These are phyloP conservation scores for Aureobasidium subglaciale DNA, from an alignment of 2,329 filamentous ascomycete species.

Conservation along the genomic window DNA sequence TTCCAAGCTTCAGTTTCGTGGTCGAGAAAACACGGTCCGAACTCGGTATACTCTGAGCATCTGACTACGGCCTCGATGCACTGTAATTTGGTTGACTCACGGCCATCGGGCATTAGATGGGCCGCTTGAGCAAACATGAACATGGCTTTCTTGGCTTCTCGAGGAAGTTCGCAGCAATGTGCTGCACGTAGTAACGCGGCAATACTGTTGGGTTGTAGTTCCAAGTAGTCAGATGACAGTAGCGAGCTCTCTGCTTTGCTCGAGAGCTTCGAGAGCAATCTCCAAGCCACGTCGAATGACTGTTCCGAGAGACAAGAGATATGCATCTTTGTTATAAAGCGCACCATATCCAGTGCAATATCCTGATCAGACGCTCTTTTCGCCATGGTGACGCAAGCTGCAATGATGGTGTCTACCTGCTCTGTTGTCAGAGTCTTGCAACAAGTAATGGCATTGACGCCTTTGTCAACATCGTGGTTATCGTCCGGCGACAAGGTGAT, in stretches of 20 bases:
- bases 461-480: conserved; percentile 14
- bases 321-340: background rate
- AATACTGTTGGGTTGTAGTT: background rate
- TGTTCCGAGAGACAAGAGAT: background rate
- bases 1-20: background rate
- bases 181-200: background rate
- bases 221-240: background rate
- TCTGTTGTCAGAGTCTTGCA: background rate
- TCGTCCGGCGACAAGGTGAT: conserved; percentile 10
- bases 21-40: background rate
- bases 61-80: background rate
- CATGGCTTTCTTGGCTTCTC: conserved; percentile 7
- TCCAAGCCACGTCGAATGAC: background rate
- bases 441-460: background rate
- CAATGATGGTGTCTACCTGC: background rate
- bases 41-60: conserved; percentile 3
- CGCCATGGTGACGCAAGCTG: background rate
- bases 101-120: background rate
- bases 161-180: background rate
- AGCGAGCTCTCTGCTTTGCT: background rate
- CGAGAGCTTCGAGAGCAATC: background rate
- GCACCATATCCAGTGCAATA: background rate
- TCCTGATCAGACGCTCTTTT: background rate
- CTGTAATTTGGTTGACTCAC: background rate
- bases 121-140: conserved; percentile 3